These are phyloP conservation scores for Nannizzia gypsea DNA, from an alignment of 2,329 filamentous ascomycete species.

Conservation along the genomic window DNA sequence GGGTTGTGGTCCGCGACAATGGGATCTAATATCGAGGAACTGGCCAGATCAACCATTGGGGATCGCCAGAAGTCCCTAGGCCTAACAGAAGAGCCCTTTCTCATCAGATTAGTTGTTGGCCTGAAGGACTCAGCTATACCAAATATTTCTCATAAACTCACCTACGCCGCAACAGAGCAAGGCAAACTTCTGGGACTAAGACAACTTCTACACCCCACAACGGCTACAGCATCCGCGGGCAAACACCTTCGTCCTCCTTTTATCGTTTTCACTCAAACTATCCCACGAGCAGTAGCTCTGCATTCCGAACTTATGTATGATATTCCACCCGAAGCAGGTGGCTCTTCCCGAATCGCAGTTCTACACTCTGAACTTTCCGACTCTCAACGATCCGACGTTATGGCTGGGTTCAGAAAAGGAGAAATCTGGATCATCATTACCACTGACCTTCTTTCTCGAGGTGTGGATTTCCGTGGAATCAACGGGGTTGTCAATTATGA, in stretches of 20 bases:
- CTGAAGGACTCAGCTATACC: conserved; percentile 92
- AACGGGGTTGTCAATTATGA: conserved; percentile 98
- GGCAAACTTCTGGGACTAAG: conserved; percentile 87
- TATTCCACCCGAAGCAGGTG: conserved; percentile 78
- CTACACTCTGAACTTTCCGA: conserved; percentile 80
- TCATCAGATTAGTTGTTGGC: conserved; percentile 84
- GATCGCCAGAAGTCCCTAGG: conserved; percentile 38
- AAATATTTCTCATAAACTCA: conserved; percentile 77
- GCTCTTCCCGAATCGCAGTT: conserved; percentile 71
- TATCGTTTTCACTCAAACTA: conserved; percentile 92
- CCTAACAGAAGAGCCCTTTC: conserved; percentile 32
- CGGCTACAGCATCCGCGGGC: conserved; percentile 37
- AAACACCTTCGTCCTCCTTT: conserved; percentile 67
- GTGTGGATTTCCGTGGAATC: conserved; percentile 87
- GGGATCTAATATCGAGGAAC: conserved; percentile 77
- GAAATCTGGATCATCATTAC: conserved; percentile 96
- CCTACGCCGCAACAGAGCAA: conserved; percentile 83
- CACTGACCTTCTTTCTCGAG: conserved; percentile 81
- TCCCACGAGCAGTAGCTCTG: conserved; percentile 75
- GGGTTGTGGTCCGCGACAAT: conserved; percentile 96
- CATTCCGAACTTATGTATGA: conserved; percentile 88
- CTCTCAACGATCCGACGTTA: conserved; percentile 61
- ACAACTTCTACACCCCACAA: conserved; percentile 70
- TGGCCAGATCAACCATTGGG: conserved; percentile 58
- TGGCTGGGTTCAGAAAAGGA: conserved; percentile 79